A percentile compares a stretch with the other conserved stretches of the same genome.
Conservation (phyloP, 257 asterid species). For the Przewalskia tangutica region DNA sequence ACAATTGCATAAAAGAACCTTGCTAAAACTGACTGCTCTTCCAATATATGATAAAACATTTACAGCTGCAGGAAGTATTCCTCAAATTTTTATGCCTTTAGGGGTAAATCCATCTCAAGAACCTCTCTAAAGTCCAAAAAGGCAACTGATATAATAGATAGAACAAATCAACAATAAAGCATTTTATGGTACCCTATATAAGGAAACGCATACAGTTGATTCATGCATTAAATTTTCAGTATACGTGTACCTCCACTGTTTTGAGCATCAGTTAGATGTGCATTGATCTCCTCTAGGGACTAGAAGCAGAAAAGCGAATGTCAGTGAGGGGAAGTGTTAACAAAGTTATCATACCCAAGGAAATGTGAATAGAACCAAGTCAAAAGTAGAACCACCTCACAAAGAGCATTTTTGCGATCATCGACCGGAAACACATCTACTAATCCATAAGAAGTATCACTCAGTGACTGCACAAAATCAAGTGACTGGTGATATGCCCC, state of each 20-base stretch:
- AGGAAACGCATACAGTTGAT: neutral
- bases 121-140: neutral
- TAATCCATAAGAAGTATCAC: slow-evolving; percentile 90
- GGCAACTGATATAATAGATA: neutral
- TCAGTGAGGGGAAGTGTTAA: slow-evolving; percentile 16
- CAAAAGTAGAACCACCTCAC: slow-evolving; percentile 53
- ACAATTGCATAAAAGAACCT: neutral
- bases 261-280: slow-evolving; percentile 58
- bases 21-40: neutral
- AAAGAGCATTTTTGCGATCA: slow-evolving; percentile 85
- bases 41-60: neutral
- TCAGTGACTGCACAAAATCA: slow-evolving; percentile 80
- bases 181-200: neutral
- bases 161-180: neutral
- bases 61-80: neutral
- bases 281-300: slow-evolving; percentile 84
- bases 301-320: slow-evolving; percentile 29
- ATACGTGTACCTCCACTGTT: slow-evolving; percentile 69
- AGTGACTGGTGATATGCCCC: slow-evolving; percentile 95
- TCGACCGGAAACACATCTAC: slow-evolving; percentile 94
- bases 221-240: slow-evolving; percentile 3
- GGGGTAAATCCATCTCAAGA: neutral
- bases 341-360: neutral
- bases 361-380: slow-evolving; percentile 2
- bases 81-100: neutral